Evolutionary conservation across 495 filamentous ascomycete genomes (phyloP).

Genomic region (Podospora pseudopauciseta): DNA sequence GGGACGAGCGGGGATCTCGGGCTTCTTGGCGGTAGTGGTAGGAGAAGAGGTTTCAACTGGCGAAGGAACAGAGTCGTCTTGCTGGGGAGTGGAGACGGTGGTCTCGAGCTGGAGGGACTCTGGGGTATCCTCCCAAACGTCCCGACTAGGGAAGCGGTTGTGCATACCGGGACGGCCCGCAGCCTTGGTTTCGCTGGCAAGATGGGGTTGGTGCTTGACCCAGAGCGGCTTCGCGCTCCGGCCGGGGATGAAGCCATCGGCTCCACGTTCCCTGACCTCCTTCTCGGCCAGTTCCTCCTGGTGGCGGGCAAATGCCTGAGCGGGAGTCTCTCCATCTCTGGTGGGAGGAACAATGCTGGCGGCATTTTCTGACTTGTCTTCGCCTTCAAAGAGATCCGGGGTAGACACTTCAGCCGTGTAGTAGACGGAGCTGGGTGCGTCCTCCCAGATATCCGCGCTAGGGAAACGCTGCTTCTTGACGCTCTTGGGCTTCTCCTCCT

Average conservation of each 20-base stretch:
- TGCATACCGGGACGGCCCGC: slow-evolving; percentile 42
- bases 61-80: slow-evolving; percentile 36
- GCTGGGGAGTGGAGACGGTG: slow-evolving; percentile 65
- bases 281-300: slow-evolving; percentile 54
- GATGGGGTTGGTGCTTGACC: slow-evolving; percentile 42
- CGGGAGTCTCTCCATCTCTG: slow-evolving; percentile 45
- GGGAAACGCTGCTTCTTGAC: slow-evolving; percentile 79
- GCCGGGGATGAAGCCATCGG: slow-evolving; percentile 45
- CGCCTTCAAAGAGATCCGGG: slow-evolving; percentile 62
- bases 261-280: slow-evolving; percentile 36
- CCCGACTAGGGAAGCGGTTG: slow-evolving; percentile 85
- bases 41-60: slow-evolving; percentile 24
- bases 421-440: slow-evolving; percentile 83
- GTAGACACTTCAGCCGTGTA: slow-evolving; percentile 81
- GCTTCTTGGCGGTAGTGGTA: slow-evolving; percentile 27
- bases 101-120: slow-evolving; percentile 78
- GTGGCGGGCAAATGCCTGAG: slow-evolving; percentile 50
- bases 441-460: slow-evolving; percentile 94
- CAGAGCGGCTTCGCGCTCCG: slow-evolving; percentile 46
- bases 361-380: slow-evolving; percentile 47
- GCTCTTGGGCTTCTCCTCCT: slow-evolving; percentile 51
- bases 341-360: slow-evolving; percentile 27
- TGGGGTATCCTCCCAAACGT: slow-evolving; percentile 96
- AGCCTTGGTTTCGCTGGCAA: slow-evolving; percentile 45
- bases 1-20: slow-evolving; percentile 28